Conservation (phyloP, 352 stramenopile genomes). For the Phytophthora pisi region DNA sequence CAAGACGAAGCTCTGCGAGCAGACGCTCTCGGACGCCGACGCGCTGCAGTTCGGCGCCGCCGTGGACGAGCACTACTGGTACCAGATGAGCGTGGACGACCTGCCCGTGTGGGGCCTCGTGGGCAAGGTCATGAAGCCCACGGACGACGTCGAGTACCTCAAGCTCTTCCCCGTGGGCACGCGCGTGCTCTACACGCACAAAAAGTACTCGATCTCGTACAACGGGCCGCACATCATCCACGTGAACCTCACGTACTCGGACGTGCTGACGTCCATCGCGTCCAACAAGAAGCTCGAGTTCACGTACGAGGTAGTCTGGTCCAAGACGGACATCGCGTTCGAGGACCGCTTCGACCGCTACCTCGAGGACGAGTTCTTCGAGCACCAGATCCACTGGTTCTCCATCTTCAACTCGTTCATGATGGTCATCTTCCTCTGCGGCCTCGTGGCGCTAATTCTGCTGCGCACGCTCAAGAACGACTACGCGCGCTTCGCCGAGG, state of each 20-base stretch:
- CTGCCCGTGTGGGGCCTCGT: constrained; percentile 99
- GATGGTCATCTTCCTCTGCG: constrained; percentile 97
- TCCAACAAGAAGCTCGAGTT: constrained; percentile 94
- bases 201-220: constrained; percentile 96
- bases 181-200: constrained; percentile 96
- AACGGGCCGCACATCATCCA: constrained; percentile 98
- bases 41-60: constrained; percentile 81
- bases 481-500: constrained; percentile 91
- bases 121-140: constrained; percentile 94
- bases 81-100: constrained; percentile 99
- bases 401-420: constrained; percentile 98
- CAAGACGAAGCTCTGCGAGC: constrained; percentile 72
- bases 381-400: constrained; percentile 99
- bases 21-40: constrained; percentile 74
- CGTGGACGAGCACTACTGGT: constrained; percentile 98
- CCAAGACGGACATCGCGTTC: constrained; percentile 92
- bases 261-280: constrained; percentile 84
- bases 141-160: constrained; percentile 82
- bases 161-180: constrained; percentile 85
- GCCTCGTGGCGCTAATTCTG: constrained; percentile 94
- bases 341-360: constrained; percentile 98
- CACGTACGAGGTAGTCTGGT: constrained; percentile 95
- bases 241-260: constrained; percentile 96
- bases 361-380: constrained; percentile 99
- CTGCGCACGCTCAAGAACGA: constrained; percentile 94